Conservation (phyloP, 192 early-diverging fungal genomes). For the Physocladia obscura region DNA sequence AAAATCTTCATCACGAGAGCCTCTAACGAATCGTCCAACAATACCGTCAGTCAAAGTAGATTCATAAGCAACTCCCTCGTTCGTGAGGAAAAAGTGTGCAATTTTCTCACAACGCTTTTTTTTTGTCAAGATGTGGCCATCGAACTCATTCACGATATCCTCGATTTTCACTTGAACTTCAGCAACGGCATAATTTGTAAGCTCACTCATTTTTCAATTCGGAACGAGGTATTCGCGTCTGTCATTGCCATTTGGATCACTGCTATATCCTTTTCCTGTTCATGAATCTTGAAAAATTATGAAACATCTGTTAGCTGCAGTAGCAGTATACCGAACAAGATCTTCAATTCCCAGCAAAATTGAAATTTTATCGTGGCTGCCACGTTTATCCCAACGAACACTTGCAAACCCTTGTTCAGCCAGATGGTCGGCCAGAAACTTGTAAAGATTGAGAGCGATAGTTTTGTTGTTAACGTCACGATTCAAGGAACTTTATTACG, state of each 20-base stretch:
- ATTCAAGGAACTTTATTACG: no score
- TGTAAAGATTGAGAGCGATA: no score
- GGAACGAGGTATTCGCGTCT: slow-evolving; percentile 5
- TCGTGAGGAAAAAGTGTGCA: not conserved
- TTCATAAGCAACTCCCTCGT: not conserved
- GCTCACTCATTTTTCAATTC: not conserved
- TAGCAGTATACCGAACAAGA: no score
- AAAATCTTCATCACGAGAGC: not conserved
- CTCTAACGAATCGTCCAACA: slow-evolving; percentile 2
- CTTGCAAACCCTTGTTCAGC: no score
- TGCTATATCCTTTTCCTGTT: not conserved
- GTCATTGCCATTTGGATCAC: slow-evolving; percentile 6
- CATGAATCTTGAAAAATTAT: no score
- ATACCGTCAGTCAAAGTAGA: not conserved
- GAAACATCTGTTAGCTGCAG: no score
- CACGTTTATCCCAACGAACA: no score
- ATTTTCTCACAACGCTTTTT: not conserved
- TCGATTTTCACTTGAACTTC: not conserved
- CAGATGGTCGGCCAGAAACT: no score
- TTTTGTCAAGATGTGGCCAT: slow-evolving; percentile 1
- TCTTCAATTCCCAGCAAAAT: no score
- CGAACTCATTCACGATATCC: not conserved
- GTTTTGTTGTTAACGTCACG: no score
- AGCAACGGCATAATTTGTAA: not conserved
- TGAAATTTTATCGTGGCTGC: no score